Conservation (phyloP, 192 early-diverging fungal genomes). For the Entomortierella parvispora region DNA sequence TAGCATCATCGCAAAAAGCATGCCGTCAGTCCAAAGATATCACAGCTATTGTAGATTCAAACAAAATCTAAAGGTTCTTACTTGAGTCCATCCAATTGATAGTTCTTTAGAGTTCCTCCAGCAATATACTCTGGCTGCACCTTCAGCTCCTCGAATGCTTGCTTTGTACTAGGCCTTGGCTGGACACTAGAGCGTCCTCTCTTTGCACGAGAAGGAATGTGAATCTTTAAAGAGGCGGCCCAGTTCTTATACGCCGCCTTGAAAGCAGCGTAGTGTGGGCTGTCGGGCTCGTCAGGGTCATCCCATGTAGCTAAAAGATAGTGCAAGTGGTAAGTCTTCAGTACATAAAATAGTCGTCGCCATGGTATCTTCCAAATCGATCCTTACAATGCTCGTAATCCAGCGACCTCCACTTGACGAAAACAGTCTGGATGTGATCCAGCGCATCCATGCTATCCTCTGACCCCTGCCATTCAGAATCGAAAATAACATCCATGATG, state of each 20-base stretch:
- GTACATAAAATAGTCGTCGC: neutral
- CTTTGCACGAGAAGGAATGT: constrained; percentile 45
- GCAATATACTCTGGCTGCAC: constrained; percentile 63
- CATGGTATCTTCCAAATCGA: neutral
- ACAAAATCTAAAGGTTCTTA: constrained; percentile 15
- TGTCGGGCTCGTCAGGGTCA: constrained; percentile 36
- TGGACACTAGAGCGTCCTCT: constrained; percentile 36
- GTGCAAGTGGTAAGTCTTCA: constrained; percentile 3
- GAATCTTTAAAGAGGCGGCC: constrained; percentile 41
- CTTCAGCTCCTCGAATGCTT: constrained; percentile 59
- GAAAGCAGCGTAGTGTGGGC: constrained; percentile 43
- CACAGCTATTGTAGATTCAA: no score
- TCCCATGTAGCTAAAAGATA: constrained; percentile 53
- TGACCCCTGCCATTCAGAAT: constrained; percentile 24
- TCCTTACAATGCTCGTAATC: constrained; percentile 59
- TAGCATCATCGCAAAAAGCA: neutral
- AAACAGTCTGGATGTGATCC: constrained; percentile 59
- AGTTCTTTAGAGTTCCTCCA: constrained; percentile 68
- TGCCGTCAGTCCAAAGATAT: no score
- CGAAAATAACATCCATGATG: constrained; percentile 52
- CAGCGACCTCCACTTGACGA: constrained; percentile 74
- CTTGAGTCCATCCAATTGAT: constrained; percentile 75
- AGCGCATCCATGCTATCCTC: constrained; percentile 41
- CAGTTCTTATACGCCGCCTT: constrained; percentile 54
- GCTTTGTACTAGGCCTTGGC: constrained; percentile 14